phyloP scores from a whole-genome alignment of 306 rosid species.

The Coriaria nepalensis region DNA sequence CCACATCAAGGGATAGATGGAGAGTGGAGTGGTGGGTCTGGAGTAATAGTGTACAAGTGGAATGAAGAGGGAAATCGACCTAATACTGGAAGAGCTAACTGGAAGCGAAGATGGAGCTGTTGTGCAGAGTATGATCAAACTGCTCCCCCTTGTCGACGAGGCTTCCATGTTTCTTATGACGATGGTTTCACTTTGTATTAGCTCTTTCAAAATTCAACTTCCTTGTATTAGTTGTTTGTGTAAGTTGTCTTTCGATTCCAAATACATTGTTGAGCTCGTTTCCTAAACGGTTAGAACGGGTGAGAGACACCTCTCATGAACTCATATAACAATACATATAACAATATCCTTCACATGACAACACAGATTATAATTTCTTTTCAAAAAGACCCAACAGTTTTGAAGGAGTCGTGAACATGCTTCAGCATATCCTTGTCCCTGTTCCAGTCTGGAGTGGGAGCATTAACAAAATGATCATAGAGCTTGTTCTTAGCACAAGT shows the following conservation, averaged over 20 bases:
- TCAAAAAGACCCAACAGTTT: slow-evolving; percentile 42
- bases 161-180: slow-evolving; percentile 61
- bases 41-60: slow-evolving; percentile 72
- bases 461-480: slow-evolving; percentile 85
- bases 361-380: neutral
- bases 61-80: slow-evolving; percentile 53
- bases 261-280: no score
- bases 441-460: slow-evolving; percentile 74
- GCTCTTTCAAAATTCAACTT: neutral
- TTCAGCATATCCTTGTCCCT: slow-evolving; percentile 48
- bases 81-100: slow-evolving; percentile 47
- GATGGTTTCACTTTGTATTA: slow-evolving; percentile 59
- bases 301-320: no score
- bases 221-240: neutral
- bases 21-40: slow-evolving; percentile 64
- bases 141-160: slow-evolving; percentile 52
- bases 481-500: slow-evolving; percentile 80
- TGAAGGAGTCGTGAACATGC: slow-evolving; percentile 81
- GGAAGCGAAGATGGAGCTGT: slow-evolving; percentile 75
- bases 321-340: no score
- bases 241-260: no score
- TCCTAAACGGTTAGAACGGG: no score
- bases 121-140: slow-evolving; percentile 56
- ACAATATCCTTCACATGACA: neutral
- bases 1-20: slow-evolving; percentile 91